phyloP scores from a whole-genome alignment of 768 basidiomycete genomes.

The Kwoniella heveanensis region DNA sequence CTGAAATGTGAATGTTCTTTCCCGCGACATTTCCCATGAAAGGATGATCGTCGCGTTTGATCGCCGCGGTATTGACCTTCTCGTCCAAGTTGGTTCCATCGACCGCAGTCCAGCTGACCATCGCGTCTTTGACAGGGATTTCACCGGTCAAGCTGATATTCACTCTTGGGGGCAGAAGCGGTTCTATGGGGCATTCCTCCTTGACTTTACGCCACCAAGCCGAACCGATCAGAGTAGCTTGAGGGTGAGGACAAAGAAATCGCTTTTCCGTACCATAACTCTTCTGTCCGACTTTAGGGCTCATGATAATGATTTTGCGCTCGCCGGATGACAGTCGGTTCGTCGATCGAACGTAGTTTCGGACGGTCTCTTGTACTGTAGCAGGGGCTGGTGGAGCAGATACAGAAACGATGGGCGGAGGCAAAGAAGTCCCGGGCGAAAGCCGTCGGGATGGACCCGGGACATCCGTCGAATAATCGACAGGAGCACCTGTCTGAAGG shows the following conservation, averaged over 20 bases:
- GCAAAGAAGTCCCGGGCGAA: not conserved
- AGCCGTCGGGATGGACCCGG: conserved; percentile 11
- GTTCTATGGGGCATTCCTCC: conserved; percentile 64
- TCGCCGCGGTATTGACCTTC: conserved; percentile 31
- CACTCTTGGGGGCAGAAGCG: conserved; percentile 64
- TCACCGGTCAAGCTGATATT: conserved; percentile 91
- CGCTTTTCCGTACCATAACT: conserved; percentile 95
- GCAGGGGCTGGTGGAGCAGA: conserved; percentile 9
- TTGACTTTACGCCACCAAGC: conserved; percentile 87
- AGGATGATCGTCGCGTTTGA: conserved; percentile 62
- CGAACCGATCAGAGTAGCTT: conserved; percentile 89
- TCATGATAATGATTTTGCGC: conserved; percentile 92
- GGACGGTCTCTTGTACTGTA: not conserved
- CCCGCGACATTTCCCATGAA: conserved; percentile 91
- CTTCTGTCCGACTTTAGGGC: conserved; percentile 96
- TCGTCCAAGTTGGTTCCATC: conserved; percentile 79
- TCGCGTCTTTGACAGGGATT: conserved; percentile 77
- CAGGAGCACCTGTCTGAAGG: not conserved
- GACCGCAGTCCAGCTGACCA: conserved; percentile 82
- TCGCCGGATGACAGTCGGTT: conserved; percentile 90
- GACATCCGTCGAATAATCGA: conserved; percentile 8
- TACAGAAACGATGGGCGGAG: conserved; percentile 3
- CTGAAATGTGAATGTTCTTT: conserved; percentile 91
- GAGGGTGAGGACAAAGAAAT: conserved; percentile 90
- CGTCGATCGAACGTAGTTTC: conserved; percentile 56